Conservation (phyloP, 2,329 filamentous ascomycete species). For the Arthrobotrys sinensis region DNA sequence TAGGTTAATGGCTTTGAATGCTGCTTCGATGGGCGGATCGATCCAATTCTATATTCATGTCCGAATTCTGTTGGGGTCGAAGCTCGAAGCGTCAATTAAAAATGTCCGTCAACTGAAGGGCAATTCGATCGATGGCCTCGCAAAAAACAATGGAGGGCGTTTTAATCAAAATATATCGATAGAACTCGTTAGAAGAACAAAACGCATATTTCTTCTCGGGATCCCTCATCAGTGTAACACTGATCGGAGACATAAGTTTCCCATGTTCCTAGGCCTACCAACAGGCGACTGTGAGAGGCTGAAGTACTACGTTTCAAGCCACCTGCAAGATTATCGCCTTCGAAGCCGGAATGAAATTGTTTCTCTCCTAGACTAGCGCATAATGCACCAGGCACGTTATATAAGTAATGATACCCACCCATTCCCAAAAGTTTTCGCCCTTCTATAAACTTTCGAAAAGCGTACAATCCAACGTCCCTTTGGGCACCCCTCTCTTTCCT, state of each 20-base stretch:
- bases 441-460: slow-evolving; percentile 15
- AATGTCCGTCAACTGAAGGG: slow-evolving; percentile 14
- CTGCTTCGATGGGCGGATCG: background rate
- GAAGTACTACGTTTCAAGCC: slow-evolving; percentile 12
- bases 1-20: background rate
- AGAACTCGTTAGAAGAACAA: background rate
- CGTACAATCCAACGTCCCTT: slow-evolving; percentile 7
- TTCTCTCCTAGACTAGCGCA: slow-evolving; percentile 18
- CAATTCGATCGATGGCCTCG: background rate
- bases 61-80: background rate
- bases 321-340: slow-evolving; percentile 20
- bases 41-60: background rate
- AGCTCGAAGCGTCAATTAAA: background rate
- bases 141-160: background rate
- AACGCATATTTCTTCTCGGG: background rate
- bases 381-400: slow-evolving; percentile 16
- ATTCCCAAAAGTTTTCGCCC: slow-evolving; percentile 4
- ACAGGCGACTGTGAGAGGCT: slow-evolving; percentile 6
- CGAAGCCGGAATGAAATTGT: slow-evolving; percentile 2
- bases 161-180: background rate
- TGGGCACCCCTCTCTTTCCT: slow-evolving; percentile 15
- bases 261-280: background rate
- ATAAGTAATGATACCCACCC: slow-evolving; percentile 40
- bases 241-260: slow-evolving; percentile 3
- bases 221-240: background rate